phyloP scores from a whole-genome alignment of 768 basidiomycete genomes.

The Kwoniella pini region DNA sequence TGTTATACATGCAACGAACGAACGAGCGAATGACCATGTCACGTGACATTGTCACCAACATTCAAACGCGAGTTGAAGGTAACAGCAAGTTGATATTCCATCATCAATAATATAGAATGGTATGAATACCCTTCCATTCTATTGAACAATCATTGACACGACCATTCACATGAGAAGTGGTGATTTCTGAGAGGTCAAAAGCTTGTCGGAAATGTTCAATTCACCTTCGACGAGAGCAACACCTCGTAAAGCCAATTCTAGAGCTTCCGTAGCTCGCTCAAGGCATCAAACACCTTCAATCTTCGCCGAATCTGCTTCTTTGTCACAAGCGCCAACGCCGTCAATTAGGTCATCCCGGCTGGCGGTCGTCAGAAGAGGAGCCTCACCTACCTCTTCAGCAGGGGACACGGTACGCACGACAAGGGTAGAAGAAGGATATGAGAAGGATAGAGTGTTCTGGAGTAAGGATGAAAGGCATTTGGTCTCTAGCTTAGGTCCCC shows the following conservation, averaged over 20 bases:
- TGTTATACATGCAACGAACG: no score
- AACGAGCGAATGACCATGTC: no score
- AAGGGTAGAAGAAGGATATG: constrained; percentile 21
- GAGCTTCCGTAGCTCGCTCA: constrained; percentile 22
- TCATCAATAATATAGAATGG: no score
- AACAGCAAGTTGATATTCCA: neutral
- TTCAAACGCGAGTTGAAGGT: neutral
- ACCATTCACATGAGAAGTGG: no score
- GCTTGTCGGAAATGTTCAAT: no score
- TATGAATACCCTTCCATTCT: no score
- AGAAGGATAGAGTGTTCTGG: constrained; percentile 25
- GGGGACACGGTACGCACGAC: constrained; percentile 37
- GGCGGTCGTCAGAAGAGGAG: constrained; percentile 8
- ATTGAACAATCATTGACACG: no score
- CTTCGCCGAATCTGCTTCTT: constrained; percentile 28
- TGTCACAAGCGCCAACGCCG: constrained; percentile 28
- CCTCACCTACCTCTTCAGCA: constrained; percentile 39
- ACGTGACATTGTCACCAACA: no score
- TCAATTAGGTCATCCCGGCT: constrained; percentile 24
- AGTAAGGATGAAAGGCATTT: constrained; percentile 32
- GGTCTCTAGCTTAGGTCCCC: constrained; percentile 27
- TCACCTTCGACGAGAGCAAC: constrained; percentile 39
- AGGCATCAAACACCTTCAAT: constrained; percentile 30
- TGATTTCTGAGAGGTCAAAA: no score
- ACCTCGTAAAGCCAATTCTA: constrained; percentile 20